Conservation (phyloP, 176 grass and related monocot genomes). For the Oryza nivara region DNA sequence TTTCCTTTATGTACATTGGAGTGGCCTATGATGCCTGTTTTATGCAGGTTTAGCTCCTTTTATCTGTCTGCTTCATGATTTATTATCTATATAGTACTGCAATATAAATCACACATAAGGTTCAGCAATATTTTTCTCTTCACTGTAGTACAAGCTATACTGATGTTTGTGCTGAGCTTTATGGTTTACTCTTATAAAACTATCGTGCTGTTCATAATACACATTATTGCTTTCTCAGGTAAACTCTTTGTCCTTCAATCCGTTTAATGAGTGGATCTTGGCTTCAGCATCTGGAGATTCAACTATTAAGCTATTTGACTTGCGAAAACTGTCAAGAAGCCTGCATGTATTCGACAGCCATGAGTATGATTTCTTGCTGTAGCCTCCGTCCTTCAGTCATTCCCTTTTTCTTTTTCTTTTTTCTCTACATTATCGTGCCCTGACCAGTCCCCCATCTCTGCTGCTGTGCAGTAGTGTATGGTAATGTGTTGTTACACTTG, state of each 20-base stretch:
- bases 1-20: conserved; percentile 2
- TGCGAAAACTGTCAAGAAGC: conserved; percentile 74
- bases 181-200: conserved; percentile 21
- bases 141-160: conserved; percentile 15
- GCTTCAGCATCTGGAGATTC: conserved; percentile 89
- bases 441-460: not conserved
- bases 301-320: conserved; percentile 84
- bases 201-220: conserved; percentile 31
- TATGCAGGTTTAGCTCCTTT: not conserved
- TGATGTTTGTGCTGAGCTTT: not conserved
- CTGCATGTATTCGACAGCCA: conserved; percentile 84
- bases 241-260: conserved; percentile 94
- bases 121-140: not conserved
- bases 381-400: not conserved
- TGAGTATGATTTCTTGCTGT: conserved; percentile 52
- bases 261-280: conserved; percentile 96
- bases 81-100: not conserved
- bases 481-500: not conserved
- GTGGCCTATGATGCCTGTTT: not conserved
- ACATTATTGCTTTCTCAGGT: conserved; percentile 47
- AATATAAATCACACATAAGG: not conserved
- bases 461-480: not conserved
- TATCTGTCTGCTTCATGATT: not conserved
- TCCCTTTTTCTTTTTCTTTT: not conserved
- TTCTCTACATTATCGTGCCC: not conserved